Evolutionary conservation across 352 stramenopile genomes (phyloP), one percentile per base, ranked within the genome.

Genomic region (Pythium biforme): DNA sequence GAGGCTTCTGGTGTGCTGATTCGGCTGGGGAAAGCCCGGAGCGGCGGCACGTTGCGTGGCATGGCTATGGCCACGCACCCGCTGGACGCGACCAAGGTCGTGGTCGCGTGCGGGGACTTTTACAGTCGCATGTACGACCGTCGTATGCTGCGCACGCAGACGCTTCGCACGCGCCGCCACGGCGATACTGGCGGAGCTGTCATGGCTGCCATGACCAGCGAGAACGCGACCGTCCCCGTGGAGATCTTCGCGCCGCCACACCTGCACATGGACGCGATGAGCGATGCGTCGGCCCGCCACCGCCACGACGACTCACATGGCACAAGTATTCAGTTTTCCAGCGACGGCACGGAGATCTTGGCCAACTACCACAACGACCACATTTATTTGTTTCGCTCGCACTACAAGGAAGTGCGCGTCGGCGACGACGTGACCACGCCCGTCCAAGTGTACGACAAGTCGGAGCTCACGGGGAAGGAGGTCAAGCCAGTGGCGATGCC

Each of bases 301-400:
- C 73, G 64, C 22, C 75, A 91, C 49, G 76, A 87, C 11, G 75
- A 82, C 51, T 75, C 73, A 7, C 82, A 94, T 55, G 81, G 83
- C 15, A 94, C 86, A 22, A 93, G 83, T 57, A 88, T 94, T 56
- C 82, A 88, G 60, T 94, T 92, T 61, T 92, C 70, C 53, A 81
- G 59, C 53, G 75, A 92, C 39, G 86, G 86, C 17, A 65, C 72
- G 0, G 73, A 93, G 46, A 65, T 94, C 15, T 71, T 94, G 17
- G 75, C 83, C 10, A 93, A 90, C 62, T 94, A 94, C 51, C 86
- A 94, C 67, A 91, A 87, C 55, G 86, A 94, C 47, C 82, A 94
- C 41, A 92, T 94, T 59, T 94, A 94, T 49, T 48, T 92, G 46
- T 94, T 91, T 56, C 71, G 79, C 46, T 76, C 90, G 17, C 73